Percentiles rank a stretch among this genome's conserved stretches.
Evolutionary conservation across 2,329 filamentous ascomycete species (phyloP).

Genomic region (Ceratocystis harringtonii): DNA sequence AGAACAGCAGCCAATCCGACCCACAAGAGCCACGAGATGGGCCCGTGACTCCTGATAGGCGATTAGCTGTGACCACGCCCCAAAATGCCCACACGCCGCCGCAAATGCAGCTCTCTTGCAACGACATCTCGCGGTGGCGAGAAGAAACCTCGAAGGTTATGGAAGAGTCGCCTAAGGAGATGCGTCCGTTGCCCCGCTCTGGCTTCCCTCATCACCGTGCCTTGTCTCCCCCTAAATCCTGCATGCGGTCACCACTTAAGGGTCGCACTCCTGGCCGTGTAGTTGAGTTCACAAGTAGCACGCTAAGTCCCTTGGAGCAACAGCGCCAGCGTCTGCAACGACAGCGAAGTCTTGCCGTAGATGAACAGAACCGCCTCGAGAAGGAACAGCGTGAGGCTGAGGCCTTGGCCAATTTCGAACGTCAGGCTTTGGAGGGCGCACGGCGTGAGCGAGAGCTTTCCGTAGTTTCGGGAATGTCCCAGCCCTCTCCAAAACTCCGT

Average conservation of each 20-base stretch:
- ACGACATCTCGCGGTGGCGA: constrained; percentile 30
- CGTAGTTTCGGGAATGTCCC: background rate
- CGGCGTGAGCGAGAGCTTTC: constrained; percentile 12
- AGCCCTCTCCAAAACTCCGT: background rate
- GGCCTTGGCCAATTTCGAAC: constrained; percentile 10
- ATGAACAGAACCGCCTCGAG: background rate
- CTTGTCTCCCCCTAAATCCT: constrained; percentile 43
- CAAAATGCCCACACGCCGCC: constrained; percentile 24
- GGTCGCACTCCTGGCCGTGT: constrained; percentile 42
- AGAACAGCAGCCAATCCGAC: background rate
- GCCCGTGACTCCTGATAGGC: background rate
- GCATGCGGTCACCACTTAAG: constrained; percentile 41
- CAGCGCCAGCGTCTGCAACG: constrained; percentile 19
- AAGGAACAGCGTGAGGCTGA: constrained; percentile 5
- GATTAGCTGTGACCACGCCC: background rate
- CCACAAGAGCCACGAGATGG: background rate
- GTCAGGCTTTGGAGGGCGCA: constrained; percentile 17
- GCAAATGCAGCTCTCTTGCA: constrained; percentile 29
- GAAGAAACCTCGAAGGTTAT: constrained; percentile 25
- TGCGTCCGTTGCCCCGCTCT: constrained; percentile 26
- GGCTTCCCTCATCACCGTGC: constrained; percentile 31
- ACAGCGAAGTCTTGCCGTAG: constrained; percentile 2
- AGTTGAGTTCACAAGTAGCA: constrained; percentile 41
- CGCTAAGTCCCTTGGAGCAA: constrained; percentile 32
- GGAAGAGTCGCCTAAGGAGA: constrained; percentile 18